These are phyloP conservation scores for Nasturtium officinale DNA, from an alignment of 345 rosid genomes.

Conservation along the genomic window DNA sequence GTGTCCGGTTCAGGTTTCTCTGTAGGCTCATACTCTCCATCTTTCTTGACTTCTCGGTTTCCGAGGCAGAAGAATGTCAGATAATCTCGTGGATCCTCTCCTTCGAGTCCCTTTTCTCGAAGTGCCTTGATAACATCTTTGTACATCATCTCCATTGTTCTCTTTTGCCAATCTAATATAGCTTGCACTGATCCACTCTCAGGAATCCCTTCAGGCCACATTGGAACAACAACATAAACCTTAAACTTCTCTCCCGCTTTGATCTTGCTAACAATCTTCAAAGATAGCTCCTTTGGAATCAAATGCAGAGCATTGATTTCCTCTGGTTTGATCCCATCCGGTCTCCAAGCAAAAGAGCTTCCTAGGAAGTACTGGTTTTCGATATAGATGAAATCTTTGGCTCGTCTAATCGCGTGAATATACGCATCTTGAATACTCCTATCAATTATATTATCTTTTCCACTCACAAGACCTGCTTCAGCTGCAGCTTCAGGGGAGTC, in stretches of 20 bases:
- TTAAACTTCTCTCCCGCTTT: conserved; percentile 81
- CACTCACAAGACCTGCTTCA: conserved; percentile 90
- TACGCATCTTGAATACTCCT: conserved; percentile 98
- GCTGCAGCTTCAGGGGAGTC: conserved; percentile 97
- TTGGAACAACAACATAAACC: conserved; percentile 87
- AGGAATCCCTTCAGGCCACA: conserved; percentile 99
- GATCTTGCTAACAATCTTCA: conserved; percentile 93
- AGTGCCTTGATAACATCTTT: conserved; percentile 78
- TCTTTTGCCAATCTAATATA: conserved; percentile 93
- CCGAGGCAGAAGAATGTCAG: conserved; percentile 95
- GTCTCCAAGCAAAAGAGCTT: conserved; percentile 82
- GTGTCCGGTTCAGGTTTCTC: conserved; percentile 89
- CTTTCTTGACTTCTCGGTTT: conserved; percentile 81
- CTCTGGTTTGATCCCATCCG: conserved; percentile 85
- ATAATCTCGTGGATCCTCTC: conserved; percentile 83
- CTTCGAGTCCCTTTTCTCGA: conserved; percentile 57
- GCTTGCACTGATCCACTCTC: conserved; percentile 95
- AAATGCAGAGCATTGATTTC: conserved; percentile 84
- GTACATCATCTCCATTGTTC: conserved; percentile 99
- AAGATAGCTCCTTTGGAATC: conserved; percentile 92
- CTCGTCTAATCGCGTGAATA: conserved; percentile 88
- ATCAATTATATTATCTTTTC: conserved; percentile 93
- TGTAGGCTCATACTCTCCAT: conserved; percentile 84
- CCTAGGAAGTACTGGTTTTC: conserved; percentile 98
- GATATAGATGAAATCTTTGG: conserved; percentile 90